Base-by-base conservation (phyloP, 1,284 basidiomycete species). In the Gomphus sp. region DNA sequence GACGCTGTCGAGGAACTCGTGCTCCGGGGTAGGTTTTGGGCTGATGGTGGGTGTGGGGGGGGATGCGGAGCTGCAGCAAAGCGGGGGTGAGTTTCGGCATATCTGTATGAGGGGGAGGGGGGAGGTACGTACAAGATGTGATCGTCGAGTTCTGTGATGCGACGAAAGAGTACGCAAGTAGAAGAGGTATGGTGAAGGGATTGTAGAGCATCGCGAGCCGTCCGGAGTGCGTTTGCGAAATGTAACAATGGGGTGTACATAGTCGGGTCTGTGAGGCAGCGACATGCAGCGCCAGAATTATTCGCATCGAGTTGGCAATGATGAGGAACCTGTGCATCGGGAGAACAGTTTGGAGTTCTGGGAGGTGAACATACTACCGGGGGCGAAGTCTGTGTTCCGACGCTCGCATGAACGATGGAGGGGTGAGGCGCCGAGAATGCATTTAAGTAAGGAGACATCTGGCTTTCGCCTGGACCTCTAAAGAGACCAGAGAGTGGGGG, bases 201-300 rank as follows among this genome's bases (percentile, higher is more conserved):
- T 28, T 55, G 41, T 3, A 55, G 25, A 37, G 53, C 53, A 16
- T 55, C 53, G 39, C 53, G 53, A 2, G 53, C 31, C 33, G 31
- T 55, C 11, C 53, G 22, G 22, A 55, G 43, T n/a, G 53, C 53
- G 34, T 18, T 47, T 12, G 53, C 53, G 43, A 55, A 55, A 45
- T 55, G 39, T 14, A 55, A 41, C 25, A 55, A 11, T 4, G 53
- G 41, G 25, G 3, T 55, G 53, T 55, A 45, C 16, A 55, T 25
- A 14, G 53, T 31, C 33, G 53, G 10, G 31, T 43, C 25, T 43
- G 34, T 55, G 14, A 55, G 41, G 18, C 53, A 55, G 2, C 39
- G 37, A 14, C 63, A 62, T 49, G 14, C 14, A 14, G 41, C 75
- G 78, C 66, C 77, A 85, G 37, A 76, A 22, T 22, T 22, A 22